Evolutionary conservation across 2,329 filamentous ascomycete genomes (phyloP), one percentile per base, ranked within the genome.

Genomic region (Colletotrichum truncatum): DNA sequence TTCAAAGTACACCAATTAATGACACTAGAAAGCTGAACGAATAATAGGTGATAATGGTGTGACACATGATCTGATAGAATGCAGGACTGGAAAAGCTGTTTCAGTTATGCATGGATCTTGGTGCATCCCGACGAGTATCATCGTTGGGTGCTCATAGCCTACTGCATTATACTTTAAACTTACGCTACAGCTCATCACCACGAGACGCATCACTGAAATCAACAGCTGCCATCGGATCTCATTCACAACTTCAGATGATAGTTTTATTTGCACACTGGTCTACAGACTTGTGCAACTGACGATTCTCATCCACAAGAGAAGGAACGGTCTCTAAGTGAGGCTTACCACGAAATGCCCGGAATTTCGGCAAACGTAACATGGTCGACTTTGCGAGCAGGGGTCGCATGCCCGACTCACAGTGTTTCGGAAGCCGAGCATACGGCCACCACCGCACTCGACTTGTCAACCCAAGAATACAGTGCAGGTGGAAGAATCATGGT

Each of bases 341-440:
- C 30, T 18, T 26, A 10, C 30, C 48, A 52, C 18, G 28, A 55
- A 26, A 18, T 16, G 12, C 16, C 32, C 57, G 25, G 48, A 59
- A 65, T 12, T 58, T 51, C 61, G 52, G 65, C 55, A 53, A n/a
- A 56, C 46, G 25, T 36, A 34, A 38, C 34, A 5, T 51, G 34
- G 41, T 36, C 25, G 4, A 21, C 49, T 32, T 2, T 18, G 49
- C 26, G 28, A 36, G 53, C 64, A 45, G 53, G 64, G 64, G 60
- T 64, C 32, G 52, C 58, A 48, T 66, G 52, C 32, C 60, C 16
- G 60, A 39, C 39, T 53, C 16, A 64, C 38, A 45, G 64, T 66
- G 64, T 66, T 64, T 66, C 52, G 52, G 45, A 59, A 34, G 45
- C 30, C 45, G 59, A 21, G 45, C 46, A 53, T 59, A 64, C 64